Evolutionary conservation across 495 filamentous ascomycete genomes (phyloP).

Genomic region (Penicillium manginii): DNA sequence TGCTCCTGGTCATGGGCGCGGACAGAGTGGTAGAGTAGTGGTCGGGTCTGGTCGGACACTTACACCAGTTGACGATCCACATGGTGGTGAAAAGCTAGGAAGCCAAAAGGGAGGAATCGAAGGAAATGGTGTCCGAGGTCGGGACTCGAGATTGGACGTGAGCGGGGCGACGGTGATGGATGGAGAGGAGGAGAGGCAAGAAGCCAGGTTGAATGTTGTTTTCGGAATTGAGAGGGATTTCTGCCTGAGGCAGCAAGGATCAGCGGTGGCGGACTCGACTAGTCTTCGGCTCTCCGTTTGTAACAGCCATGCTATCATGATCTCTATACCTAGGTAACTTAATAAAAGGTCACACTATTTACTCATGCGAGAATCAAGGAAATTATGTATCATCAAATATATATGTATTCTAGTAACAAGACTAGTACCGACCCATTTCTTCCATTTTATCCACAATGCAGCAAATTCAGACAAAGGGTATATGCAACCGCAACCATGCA

Average conservation of each 20-base stretch:
- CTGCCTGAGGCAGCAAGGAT: constrained; percentile 30
- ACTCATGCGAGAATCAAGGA: too few relatives aligned
- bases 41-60: constrained; percentile 40
- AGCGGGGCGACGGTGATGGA: constrained; percentile 25
- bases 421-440: constrained; percentile 6
- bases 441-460: constrained; percentile 37
- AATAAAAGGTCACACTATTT: too few relatives aligned
- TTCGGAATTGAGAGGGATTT: constrained; percentile 26
- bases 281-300: not conserved
- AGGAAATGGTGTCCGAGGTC: constrained; percentile 6
- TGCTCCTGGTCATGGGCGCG: not conserved
- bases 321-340: too few relatives aligned
- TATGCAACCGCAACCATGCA: constrained; percentile 44
- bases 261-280: constrained; percentile 20
- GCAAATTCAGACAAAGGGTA: constrained; percentile 45
- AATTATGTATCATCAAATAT: not conserved
- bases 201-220: constrained; percentile 44
- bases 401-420: constrained; percentile 3
- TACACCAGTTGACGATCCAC: constrained; percentile 99
- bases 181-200: constrained; percentile 30
- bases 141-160: constrained; percentile 12
- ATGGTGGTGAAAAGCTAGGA: constrained; percentile 48
- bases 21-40: constrained; percentile 13
- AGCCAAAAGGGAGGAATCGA: constrained; percentile 9
- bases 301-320: too few relatives aligned